Evolutionary conservation across 1,284 basidiomycete genomes (phyloP).

Genomic region (Leccinum angustisporum): DNA sequence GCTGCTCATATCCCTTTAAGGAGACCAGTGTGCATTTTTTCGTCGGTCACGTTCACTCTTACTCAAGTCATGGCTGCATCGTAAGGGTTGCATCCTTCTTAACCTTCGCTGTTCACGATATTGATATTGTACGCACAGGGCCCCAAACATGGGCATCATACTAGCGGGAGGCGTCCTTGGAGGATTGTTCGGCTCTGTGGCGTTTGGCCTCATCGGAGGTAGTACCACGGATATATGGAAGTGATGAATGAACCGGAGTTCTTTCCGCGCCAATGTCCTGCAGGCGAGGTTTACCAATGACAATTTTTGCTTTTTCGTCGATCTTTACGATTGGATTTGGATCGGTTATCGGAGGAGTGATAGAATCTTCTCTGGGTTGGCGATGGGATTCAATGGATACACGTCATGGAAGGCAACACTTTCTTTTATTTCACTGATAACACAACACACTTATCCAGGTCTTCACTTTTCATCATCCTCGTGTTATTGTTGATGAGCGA

Average conservation of each 20-base stretch:
- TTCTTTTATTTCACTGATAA: background rate
- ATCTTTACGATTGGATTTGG: constrained; percentile 53
- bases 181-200: constrained; percentile 44
- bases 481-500: constrained; percentile 56
- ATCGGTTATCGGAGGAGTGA: constrained; percentile 53
- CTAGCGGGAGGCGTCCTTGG: constrained; percentile 24
- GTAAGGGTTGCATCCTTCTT: constrained; percentile 30
- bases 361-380: constrained; percentile 57
- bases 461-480: constrained; percentile 43
- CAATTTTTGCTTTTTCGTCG: constrained; percentile 49
- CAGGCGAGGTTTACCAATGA: constrained; percentile 59
- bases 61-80: constrained; percentile 39
- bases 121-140: constrained; percentile 10
- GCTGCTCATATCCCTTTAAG: constrained; percentile 17
- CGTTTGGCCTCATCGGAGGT: constrained; percentile 60
- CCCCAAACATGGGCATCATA: constrained; percentile 27
- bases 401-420: constrained; percentile 42
- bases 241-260: background rate
- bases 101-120: background rate
- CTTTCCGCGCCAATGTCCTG: background rate
- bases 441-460: constrained; percentile 33
- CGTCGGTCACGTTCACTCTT: constrained; percentile 39
- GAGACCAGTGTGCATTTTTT: constrained; percentile 45
- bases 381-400: constrained; percentile 68
- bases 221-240: constrained; percentile 50